Evolutionary conservation across 352 stramenopile genomes (phyloP), one percentile per base, ranked within the genome.

Genomic region (Pseudoperonospora humuli): DNA sequence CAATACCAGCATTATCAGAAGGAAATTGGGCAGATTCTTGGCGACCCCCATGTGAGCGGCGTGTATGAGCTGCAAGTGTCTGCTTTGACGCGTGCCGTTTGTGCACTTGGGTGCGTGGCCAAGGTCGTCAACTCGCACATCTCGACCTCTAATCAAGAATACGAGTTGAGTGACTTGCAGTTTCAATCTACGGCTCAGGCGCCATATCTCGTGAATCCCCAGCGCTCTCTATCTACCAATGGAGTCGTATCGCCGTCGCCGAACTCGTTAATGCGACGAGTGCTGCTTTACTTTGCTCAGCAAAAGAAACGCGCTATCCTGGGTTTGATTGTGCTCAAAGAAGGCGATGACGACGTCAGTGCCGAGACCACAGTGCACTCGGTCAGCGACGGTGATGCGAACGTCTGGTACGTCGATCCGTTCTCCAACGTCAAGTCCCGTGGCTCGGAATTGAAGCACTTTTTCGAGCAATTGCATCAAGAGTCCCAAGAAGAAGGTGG

Each of bases 21-120:
- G 38, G 72, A 91, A 49, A 71, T 95, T 37, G 63, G 62, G 9
- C 68, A 82, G 20, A 81, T 97, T 27, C 69, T 96, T 13, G 62
- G 77, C 27, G 71, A 95, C 42, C 67, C 86, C 8, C 54, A 70
- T 3, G 68, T 97, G 8, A 68, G 80, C 7, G 83, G 81, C 13
- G 83, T 98, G 14, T 99, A 97, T 60, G 95, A 99, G 59, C 74
- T 95, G 8, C 70, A 94, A 21, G 86, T 95, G 6, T 86, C 93
- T n/a, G 59, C 93, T 6, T 63, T 96, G 31, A 91, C 93, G 24
- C 74, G 84, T 2, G 78, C 88, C 11, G 63, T 98, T 23, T 91
- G 92, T 43, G 71, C 88, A n/a, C 66, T 98, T 14, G 95, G 96
- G 1, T 98, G 76, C 41, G 76, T 86, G 14, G 74, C 73, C 8